phyloP scores from a whole-genome alignment of 306 rosid species.

The Oemleria cerasiformis region DNA sequence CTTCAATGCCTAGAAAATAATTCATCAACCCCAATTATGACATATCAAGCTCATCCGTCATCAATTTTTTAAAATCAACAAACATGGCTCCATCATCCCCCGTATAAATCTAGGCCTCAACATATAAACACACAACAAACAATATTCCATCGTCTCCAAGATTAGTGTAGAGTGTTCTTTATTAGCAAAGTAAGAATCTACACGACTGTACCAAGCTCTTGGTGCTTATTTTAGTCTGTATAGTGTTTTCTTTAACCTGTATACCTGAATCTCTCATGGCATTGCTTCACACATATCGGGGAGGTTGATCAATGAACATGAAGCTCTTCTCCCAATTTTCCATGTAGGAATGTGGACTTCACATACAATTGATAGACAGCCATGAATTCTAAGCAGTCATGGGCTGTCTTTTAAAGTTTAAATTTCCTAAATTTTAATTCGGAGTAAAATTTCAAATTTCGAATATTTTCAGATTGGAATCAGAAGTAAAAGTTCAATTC shows the following conservation, averaged over 20 bases:
- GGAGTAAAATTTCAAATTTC: too few relatives aligned
- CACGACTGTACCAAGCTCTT: not conserved
- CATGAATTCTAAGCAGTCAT: too few relatives aligned
- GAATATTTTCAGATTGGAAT: too few relatives aligned
- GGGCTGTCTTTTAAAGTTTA: too few relatives aligned
- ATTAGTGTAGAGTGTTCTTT: not conserved
- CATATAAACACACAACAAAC: not conserved
- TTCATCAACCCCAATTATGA: not conserved
- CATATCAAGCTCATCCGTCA: slow-evolving; percentile 12
- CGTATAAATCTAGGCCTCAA: not conserved
- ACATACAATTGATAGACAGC: too few relatives aligned
- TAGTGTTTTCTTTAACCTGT: not conserved
- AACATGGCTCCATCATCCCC: not conserved
- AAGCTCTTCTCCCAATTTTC: too few relatives aligned
- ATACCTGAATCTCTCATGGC: not conserved
- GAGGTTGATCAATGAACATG: not conserved
- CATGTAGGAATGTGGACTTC: too few relatives aligned
- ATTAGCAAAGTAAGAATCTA: not conserved
- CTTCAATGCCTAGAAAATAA: slow-evolving; percentile 9
- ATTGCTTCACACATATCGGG: not conserved
- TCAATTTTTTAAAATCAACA: not conserved
- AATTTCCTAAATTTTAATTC: too few relatives aligned
- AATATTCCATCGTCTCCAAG: not conserved
- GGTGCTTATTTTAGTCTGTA: not conserved
- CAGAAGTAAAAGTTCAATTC: too few relatives aligned